Percentiles rank a stretch among this genome's conserved stretches.
Evolutionary conservation across 148 eudicot species (phyloP).

Genomic region (Drosera capensis): DNA sequence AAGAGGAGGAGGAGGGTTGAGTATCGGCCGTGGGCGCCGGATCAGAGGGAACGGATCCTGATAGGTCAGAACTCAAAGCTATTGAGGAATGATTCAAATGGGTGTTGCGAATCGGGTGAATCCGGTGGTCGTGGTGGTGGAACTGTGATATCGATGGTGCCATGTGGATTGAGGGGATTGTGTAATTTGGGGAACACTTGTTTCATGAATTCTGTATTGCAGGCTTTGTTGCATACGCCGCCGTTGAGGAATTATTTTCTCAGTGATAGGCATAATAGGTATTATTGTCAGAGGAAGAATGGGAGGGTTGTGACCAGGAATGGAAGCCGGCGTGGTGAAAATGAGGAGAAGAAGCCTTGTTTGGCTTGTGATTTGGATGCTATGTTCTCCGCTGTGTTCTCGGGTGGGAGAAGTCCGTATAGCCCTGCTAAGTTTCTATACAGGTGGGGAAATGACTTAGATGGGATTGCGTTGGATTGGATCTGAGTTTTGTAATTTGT

Average conservation of each 20-base stretch:
- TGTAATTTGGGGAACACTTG: conserved; percentile 68
- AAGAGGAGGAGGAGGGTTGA: conserved; percentile 68
- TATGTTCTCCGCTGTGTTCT: conserved; percentile 47
- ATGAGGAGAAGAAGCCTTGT: conserved; percentile 21
- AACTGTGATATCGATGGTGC: too few species aligned
- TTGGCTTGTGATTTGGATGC: conserved; percentile 74
- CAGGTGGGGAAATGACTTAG: conserved; percentile 44
- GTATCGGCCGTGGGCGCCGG: conserved; percentile 48
- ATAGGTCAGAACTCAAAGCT: conserved; percentile 25
- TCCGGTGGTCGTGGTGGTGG: too few species aligned
- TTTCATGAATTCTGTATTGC: conserved; percentile 74
- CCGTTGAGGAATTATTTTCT: conserved; percentile 67
- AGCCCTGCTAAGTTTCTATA: conserved; percentile 65
- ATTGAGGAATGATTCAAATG: conserved; percentile 7
- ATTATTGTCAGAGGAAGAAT: conserved; percentile 29
- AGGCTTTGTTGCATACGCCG: conserved; percentile 67
- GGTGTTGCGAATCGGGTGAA: conserved; percentile 11
- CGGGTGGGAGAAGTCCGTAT: conserved; percentile 42
- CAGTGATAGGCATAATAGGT: conserved; percentile 54
- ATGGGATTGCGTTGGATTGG: too few species aligned
- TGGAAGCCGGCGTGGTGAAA: conserved; percentile 1
- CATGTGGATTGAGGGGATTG: conserved; percentile 51
- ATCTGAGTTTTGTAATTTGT: too few species aligned
- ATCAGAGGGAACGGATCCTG: conserved; percentile 22
- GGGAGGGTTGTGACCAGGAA: conserved; percentile 7